Evolutionary conservation across 805 yeast species (phyloP).

Genomic region (Candida germanica): DNA sequence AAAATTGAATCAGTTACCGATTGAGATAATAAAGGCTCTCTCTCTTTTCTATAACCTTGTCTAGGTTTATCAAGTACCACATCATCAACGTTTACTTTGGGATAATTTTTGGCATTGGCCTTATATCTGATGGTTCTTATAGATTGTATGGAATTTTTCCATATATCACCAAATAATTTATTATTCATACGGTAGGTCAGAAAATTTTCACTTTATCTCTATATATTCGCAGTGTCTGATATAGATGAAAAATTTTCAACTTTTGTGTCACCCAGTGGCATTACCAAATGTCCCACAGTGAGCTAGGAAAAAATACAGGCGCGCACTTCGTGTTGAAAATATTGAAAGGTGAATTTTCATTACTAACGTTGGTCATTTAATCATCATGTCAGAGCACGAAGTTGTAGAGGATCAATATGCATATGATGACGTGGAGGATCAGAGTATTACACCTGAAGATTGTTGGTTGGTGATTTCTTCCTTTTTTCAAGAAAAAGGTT

Average conservation of each 20-base stretch:
- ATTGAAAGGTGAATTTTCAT: constrained; percentile 2
- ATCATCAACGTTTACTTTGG: constrained; percentile 37
- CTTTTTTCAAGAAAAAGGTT: constrained; percentile 92
- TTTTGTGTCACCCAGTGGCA: constrained; percentile 2
- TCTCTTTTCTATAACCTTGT: constrained; percentile 36
- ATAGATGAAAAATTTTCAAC: constrained; percentile 5
- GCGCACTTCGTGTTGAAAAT: constrained; percentile 6
- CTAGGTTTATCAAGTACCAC: constrained; percentile 37
- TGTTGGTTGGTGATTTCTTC: constrained; percentile 98
- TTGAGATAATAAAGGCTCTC: constrained; percentile 39
- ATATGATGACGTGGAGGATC: constrained; percentile 64
- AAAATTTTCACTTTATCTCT: too few species aligned
- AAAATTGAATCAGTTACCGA: constrained; percentile 39
- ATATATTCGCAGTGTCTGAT: background rate
- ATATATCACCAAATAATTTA: background rate
- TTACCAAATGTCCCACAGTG: background rate
- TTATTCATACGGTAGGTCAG: too few species aligned
- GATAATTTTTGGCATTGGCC: constrained; percentile 31
- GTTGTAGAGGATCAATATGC: constrained; percentile 58
- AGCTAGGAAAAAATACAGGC: too few species aligned
- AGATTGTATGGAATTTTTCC: constrained; percentile 1
- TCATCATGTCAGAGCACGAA: constrained; percentile 13
- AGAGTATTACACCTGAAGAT: constrained; percentile 86
- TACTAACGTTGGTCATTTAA: background rate
- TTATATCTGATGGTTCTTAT: constrained; percentile 25